Evolutionary conservation across 2,329 filamentous ascomycete species (phyloP), one percentile per base, ranked within the genome.

Genomic region (Acrodontium crateriforme): DNA sequence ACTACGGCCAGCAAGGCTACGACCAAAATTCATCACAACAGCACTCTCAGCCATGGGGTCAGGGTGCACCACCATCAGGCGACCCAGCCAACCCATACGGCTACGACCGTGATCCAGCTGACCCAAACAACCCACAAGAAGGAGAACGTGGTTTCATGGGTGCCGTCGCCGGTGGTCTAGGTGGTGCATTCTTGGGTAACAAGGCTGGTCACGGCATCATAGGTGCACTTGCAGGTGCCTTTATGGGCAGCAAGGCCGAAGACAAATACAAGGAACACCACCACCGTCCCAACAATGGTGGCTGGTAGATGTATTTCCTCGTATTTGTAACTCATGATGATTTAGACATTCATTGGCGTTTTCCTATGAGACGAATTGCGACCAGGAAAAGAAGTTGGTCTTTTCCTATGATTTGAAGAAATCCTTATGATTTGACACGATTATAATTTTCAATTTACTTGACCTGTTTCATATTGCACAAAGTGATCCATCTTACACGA

Each of bases 181-280:
- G 68, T 3, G 71, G 70, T 2, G 64, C 63, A 37, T 63, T 65
- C 36, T 54, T 67, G 5, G 70, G 70, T 11, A 56, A 62, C 41
- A 69, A 70, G 46, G 58, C 67, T 39, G 63, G 65, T n/a, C 67
- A 70, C 39, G 67, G 67, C 3, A 50, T 74, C 16, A 47, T 75
- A 7, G 45, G 45, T 8, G 63, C 68, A 1, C 46, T 74, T 16
- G 65, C 66, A 3, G 70, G 70, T 30, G 69, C 68, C 0, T 57
- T 74, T 24, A 30, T 65, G 2, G 70, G 70, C 2, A 62, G 56
- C 44, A 65, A 70, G 35, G 41, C 67, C 0, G 65, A 71, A 39
- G 61, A 72, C 38, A 63, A 65, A 40, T 38, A 55, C 39, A 70
- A 71, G 53, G 49, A 56, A 37, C 57, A 58, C 17, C 42, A 45